Conservation (phyloP, 805 yeast species). For the Scheffersomyces ergatensis region DNA sequence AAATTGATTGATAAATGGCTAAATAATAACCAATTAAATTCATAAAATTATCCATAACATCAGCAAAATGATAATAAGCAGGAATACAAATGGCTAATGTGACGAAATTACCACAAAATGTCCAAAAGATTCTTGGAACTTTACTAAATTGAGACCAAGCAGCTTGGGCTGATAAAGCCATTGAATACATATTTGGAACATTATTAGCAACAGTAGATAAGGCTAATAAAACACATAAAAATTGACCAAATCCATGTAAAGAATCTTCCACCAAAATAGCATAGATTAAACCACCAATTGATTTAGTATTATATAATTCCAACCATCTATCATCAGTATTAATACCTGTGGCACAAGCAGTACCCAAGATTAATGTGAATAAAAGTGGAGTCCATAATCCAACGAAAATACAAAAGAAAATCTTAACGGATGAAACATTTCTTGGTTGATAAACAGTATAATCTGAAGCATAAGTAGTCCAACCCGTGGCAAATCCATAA, state of each 20-base stretch:
- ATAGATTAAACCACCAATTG: conserved; percentile 72
- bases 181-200: conserved; percentile 91
- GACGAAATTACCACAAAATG: conserved; percentile 68
- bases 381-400: conserved; percentile 70
- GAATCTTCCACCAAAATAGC: conserved; percentile 76
- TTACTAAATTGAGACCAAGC: conserved; percentile 70
- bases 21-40: conserved; percentile 88
- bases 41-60: conserved; percentile 84
- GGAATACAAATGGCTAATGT: conserved; percentile 88
- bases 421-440: conserved; percentile 53
- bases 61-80: conserved; percentile 70
- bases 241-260: conserved; percentile 84
- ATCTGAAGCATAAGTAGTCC: conserved; percentile 92
- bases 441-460: conserved; percentile 85
- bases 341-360: conserved; percentile 77
- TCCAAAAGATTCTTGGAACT: conserved; percentile 84
- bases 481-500: conserved; percentile 89
- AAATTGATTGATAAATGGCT: conserved; percentile 76
- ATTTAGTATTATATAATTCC: conserved; percentile 22
- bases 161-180: conserved; percentile 83
- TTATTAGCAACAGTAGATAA: conserved; percentile 88
- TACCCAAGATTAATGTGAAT: conserved; percentile 78
- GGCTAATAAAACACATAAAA: conserved; percentile 81
- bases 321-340: conserved; percentile 32
- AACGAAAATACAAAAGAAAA: conserved; percentile 60